Base-by-base conservation (phyloP, 2,329 filamentous ascomycete species). In the Remersonia thermophila region DNA sequence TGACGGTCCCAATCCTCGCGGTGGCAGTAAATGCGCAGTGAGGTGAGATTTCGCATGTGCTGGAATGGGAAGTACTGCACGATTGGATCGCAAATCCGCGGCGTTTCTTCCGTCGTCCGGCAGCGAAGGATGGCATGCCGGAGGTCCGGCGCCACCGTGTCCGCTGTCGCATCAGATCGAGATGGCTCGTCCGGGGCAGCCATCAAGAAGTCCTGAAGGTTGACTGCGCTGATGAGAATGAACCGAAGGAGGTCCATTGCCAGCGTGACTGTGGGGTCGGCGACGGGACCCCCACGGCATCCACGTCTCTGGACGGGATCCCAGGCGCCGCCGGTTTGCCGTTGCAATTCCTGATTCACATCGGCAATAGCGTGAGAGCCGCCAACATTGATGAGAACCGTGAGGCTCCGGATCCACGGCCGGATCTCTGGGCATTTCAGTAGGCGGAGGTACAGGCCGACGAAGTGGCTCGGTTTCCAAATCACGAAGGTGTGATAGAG, bases 401-500 rank as follows among this genome's bases (percentile, higher is more conserved):
- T 42, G 14, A 52, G 41, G 32, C 46, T 43, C 30, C 45, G 44
- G 12, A 52, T 47, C 47, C 47, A 50, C 2, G 38, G 37, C 13
- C 35, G 33, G 13, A 47, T 41, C 15, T 45, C 43, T 5, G 43
- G 45, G 7, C 43, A 41, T 17, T 20, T 30, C 34, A 41, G 32
- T 15, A 51, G 33, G 9, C 42, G 47, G 28, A 35, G 43, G 16
- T 40, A 41, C 5, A 52, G 41, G 1, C 36, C 38, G 25, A 52
- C 44, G 12, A 52, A 33, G 17, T 38, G 38, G n/a, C 27, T 25
- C 6, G 42, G 44, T 28, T 43, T 46, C 35, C 37, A 36, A 28
- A 52, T 44, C 33, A 50, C 42, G 39, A 52, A 31, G 32, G 45
- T 50, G 42, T 47, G 47, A 40, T 45, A 52, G n/a, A 50, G 47